Evolutionary conservation across 148 eudicot genomes (phyloP).

Genomic region (Persicaria tinctoria): DNA sequence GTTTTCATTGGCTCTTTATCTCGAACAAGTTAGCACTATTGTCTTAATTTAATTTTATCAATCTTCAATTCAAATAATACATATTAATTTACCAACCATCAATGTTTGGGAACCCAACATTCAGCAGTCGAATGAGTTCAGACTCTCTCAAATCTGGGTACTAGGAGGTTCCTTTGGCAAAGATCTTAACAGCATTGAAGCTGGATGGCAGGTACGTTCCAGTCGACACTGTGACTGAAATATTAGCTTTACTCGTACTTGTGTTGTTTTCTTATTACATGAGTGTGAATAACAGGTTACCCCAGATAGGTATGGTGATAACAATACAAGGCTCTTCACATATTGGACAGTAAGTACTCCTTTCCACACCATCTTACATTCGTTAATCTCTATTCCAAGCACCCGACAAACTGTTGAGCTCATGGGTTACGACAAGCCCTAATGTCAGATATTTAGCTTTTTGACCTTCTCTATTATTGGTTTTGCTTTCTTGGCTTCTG

Average conservation of each 20-base stretch:
- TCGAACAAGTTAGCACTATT: no score
- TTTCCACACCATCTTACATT: not conserved
- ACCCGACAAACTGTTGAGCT: not conserved
- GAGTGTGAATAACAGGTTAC: conserved; percentile 54
- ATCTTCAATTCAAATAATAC: no score
- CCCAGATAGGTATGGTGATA: conserved; percentile 96
- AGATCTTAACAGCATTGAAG: conserved; percentile 99
- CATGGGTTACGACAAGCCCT: not conserved
- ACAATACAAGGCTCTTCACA: conserved; percentile 96
- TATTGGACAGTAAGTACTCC: conserved; percentile 84
- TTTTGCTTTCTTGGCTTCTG: conserved; percentile 17
- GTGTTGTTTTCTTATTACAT: not conserved
- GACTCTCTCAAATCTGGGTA: conserved; percentile 90
- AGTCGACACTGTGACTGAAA: not conserved
- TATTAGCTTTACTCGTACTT: not conserved
- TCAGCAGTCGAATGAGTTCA: conserved; percentile 93
- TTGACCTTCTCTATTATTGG: not conserved
- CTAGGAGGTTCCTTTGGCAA: conserved; percentile 92
- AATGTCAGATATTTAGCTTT: not conserved
- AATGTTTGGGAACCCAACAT: conserved; percentile 97
- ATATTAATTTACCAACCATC: conserved; percentile 34
- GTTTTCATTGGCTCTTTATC: no score
- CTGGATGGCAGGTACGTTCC: conserved; percentile 90
- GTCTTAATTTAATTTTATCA: no score
- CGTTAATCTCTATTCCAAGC: not conserved